Conservation (phyloP, 148 eudicot genomes). For the Diospyros lotus region DNA sequence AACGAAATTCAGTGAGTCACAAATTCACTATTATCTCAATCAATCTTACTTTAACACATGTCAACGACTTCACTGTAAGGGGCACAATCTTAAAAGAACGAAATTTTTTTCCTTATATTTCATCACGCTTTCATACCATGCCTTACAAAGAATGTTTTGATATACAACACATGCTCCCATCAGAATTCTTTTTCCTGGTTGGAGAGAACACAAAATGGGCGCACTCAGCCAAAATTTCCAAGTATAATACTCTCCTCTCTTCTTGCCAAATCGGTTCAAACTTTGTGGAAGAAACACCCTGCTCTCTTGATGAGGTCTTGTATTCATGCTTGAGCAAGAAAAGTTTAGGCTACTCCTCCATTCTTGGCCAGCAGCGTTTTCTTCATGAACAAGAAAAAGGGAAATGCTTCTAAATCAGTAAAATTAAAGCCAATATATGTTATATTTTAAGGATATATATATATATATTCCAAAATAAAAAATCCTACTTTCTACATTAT, state of each 20-base stretch:
- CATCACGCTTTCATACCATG: background rate
- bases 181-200: background rate
- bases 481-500: background rate
- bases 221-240: background rate
- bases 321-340: background rate
- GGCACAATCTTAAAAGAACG: no score
- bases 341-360: background rate
- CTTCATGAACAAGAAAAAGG: background rate
- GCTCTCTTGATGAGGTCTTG: background rate
- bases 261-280: background rate
- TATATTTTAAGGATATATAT: background rate
- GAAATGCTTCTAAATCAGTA: background rate
- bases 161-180: constrained; percentile 12
- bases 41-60: no score
- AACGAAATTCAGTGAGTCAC: no score
- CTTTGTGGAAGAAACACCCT: background rate
- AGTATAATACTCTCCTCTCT: background rate
- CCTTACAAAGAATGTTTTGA: background rate
- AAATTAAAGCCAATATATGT: background rate
- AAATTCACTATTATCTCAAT: no score
- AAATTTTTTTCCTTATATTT: no score
- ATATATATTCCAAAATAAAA: background rate
- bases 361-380: background rate
- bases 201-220: background rate
- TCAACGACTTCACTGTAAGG: no score